Evolutionary conservation across 1,284 basidiomycete genomes (phyloP).

Genomic region (Fomitopsis schrenkii): DNA sequence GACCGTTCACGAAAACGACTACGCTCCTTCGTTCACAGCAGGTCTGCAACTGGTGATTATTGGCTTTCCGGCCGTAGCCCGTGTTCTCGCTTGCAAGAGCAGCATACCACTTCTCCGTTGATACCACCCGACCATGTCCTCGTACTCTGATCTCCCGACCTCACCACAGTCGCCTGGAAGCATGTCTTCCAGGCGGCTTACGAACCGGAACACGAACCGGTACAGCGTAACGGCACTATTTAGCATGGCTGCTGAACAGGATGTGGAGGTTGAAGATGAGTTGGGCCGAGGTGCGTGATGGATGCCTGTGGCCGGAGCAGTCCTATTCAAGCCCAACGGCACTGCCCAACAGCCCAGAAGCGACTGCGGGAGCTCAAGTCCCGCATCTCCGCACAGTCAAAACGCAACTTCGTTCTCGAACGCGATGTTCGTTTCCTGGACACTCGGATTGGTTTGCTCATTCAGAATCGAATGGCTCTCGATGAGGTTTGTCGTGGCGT

Average conservation of each 20-base stretch:
- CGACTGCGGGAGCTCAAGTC: conserved; percentile 92
- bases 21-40: conserved; percentile 5
- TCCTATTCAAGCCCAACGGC: neutral
- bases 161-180: conserved; percentile 48
- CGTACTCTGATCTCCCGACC: conserved; percentile 52
- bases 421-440: conserved; percentile 98
- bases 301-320: neutral
- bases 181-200: conserved; percentile 68
- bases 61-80: neutral
- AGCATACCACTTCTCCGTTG: conserved; percentile 5
- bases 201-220: conserved; percentile 92
- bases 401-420: conserved; percentile 99
- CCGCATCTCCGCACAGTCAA: conserved; percentile 97
- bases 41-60: conserved; percentile 2
- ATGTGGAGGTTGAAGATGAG: conserved; percentile 98
- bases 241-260: conserved; percentile 97
- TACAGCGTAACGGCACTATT: conserved; percentile 96
- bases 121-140: conserved; percentile 23
- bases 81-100: neutral
- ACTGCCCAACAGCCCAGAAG: conserved; percentile 76
- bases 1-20: conserved; percentile 6
- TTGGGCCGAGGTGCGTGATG: conserved; percentile 80
- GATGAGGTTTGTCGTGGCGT: conserved; percentile 69
- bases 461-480: conserved; percentile 96
- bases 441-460: conserved; percentile 94